These are phyloP conservation scores for Malassezia psittaci DNA, from an alignment of 1,284 basidiomycete species.

Conservation along the genomic window DNA sequence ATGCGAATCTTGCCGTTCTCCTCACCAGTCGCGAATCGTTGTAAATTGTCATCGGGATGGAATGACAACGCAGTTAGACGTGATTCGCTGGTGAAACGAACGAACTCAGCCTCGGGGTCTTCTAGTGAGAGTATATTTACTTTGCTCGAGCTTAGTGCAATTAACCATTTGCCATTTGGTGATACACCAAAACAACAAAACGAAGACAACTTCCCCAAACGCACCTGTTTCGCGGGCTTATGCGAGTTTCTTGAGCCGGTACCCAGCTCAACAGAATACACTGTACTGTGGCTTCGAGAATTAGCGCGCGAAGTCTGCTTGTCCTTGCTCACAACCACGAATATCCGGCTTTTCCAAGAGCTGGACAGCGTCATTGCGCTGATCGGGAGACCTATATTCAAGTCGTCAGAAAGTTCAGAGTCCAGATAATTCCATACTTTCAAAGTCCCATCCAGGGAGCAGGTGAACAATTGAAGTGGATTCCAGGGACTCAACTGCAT, in stretches of 20 bases:
- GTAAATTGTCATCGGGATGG: constrained; percentile 70
- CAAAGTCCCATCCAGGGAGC: constrained; percentile 69
- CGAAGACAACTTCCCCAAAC: constrained; percentile 52
- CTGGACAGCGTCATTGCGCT: constrained; percentile 63
- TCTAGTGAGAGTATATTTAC: constrained; percentile 57
- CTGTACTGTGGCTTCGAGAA: constrained; percentile 22
- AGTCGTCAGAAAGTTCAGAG: constrained; percentile 60
- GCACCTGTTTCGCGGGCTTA: constrained; percentile 49
- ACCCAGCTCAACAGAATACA: constrained; percentile 26
- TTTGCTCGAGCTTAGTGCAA: constrained; percentile 68
- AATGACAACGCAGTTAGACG: constrained; percentile 73
- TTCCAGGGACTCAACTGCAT: constrained; percentile 74
- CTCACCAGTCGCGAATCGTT: constrained; percentile 82
- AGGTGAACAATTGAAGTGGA: constrained; percentile 76
- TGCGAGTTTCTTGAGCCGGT: constrained; percentile 1
- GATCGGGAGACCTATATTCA: constrained; percentile 57
- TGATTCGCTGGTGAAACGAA: constrained; percentile 61
- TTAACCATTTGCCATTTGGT: constrained; percentile 68
- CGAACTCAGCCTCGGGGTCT: constrained; percentile 52
- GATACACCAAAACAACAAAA: constrained; percentile 56
- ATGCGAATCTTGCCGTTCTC: constrained; percentile 70
- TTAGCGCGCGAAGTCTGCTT: background rate
- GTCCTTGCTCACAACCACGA: constrained; percentile 53
- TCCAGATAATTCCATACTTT: constrained; percentile 91
- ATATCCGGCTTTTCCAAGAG: constrained; percentile 59